These are phyloP conservation scores for Sphaerosporella brunnea DNA, from an alignment of 495 filamentous ascomycete species.

Conservation along the genomic window DNA sequence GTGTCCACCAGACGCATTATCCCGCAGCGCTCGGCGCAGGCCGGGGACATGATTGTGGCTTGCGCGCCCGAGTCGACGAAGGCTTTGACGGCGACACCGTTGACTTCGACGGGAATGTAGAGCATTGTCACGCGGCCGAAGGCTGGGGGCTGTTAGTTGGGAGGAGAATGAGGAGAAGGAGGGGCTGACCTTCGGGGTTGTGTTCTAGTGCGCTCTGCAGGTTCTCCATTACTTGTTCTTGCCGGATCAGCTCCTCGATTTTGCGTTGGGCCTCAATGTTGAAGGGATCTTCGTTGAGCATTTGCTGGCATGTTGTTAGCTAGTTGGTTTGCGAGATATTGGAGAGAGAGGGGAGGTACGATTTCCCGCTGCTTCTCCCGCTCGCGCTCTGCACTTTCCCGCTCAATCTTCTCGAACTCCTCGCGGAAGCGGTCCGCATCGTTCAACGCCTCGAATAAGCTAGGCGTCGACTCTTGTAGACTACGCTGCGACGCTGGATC, in stretches of 20 bases:
- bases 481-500: constrained; percentile 54
- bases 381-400: constrained; percentile 50
- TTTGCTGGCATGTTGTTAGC: constrained; percentile 17
- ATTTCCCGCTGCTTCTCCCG: constrained; percentile 65
- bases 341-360: constrained; percentile 8
- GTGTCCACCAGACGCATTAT: constrained; percentile 95
- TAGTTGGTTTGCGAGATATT: background rate
- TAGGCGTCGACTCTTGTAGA: constrained; percentile 49
- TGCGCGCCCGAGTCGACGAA: constrained; percentile 97
- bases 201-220: constrained; percentile 89
- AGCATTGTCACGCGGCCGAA: constrained; percentile 90
- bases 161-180: background rate
- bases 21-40: constrained; percentile 73
- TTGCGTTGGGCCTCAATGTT: constrained; percentile 75
- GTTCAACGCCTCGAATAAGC: constrained; percentile 59
- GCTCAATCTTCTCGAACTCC: constrained; percentile 44
- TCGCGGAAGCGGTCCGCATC: constrained; percentile 58
- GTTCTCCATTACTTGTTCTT: constrained; percentile 85
- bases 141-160: constrained; percentile 19
- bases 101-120: constrained; percentile 91
- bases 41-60: constrained; percentile 95
- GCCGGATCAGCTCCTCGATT: constrained; percentile 92
- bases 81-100: constrained; percentile 77
- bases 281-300: constrained; percentile 81
- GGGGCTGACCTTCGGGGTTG: constrained; percentile 64